Base-by-base conservation (phyloP, 805 yeast species). In the Phaffomyces thermotolerans region DNA sequence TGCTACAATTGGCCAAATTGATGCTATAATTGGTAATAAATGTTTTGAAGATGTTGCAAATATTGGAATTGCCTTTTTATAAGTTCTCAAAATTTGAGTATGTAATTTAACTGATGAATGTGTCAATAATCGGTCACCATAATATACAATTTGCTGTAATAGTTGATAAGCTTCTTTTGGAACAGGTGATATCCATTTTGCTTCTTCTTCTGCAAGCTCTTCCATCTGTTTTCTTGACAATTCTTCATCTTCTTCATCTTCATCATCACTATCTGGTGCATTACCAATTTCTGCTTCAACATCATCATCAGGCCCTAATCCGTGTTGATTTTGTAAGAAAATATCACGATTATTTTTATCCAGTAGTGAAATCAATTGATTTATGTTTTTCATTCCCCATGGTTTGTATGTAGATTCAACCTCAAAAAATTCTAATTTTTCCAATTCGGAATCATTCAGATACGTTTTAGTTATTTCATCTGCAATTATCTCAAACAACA, bases 81-180 rank as follows among this genome's bases (percentile, higher is more conserved):
- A 57, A 2, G 85, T 69, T 29, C 62, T 66, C 42, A 90, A 58
- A 6, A 88, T 71, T 46, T 78, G 81, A 4, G 73, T 57, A 36
- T 76, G 72, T 27, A 91, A 60, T 3, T 70, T 62, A 3, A 71
- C 60, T 0, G 95, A 81, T 2, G 76, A 75, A 52, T 85, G 93
- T 2, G 86, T 78, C 32, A 87, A 63, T 25, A 77, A 68, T 45
- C 86, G 66, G 42, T 85, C 84, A 7, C 91, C 82, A 57, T 88
- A 86, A 6, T 69, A 73, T 42, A 79, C 68, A 4, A 91, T 78
- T 43, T 76, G 76, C 36, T 79, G 75, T 1, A 85, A 63, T 2
- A 81, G 64, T 34, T 63, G 58, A 59, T 86, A 91, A 0, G 83
- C 65, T 3, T 70, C 64, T 34, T 72, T 65, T 0, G 95, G 84